Evolutionary conservation across 2,329 filamentous ascomycete species (phyloP).

Genomic region (Fusarium odoratissimum): DNA sequence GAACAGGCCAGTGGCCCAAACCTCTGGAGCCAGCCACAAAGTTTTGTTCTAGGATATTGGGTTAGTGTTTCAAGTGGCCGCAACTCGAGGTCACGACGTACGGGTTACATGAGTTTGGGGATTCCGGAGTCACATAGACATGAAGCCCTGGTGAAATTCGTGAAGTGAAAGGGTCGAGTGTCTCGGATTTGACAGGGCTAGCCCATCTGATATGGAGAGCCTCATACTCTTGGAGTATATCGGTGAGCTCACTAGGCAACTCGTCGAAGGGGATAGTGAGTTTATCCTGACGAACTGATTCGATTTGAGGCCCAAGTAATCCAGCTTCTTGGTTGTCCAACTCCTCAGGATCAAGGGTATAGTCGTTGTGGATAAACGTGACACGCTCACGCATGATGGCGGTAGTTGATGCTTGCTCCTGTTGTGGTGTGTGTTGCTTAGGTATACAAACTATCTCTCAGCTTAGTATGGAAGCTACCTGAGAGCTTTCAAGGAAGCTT

Average conservation of each 20-base stretch:
- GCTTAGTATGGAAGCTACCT: background rate
- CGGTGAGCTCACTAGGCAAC: constrained; percentile 74
- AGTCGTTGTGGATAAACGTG: constrained; percentile 80
- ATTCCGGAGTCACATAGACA: constrained; percentile 75
- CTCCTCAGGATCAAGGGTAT: constrained; percentile 71
- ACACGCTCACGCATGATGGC: constrained; percentile 78
- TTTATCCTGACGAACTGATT: constrained; percentile 81
- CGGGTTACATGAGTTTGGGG: constrained; percentile 30
- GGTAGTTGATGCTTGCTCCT: background rate
- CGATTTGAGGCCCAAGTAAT: constrained; percentile 67
- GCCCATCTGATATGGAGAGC: constrained; percentile 86
- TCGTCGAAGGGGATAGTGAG: constrained; percentile 80
- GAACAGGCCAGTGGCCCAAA: constrained; percentile 70
- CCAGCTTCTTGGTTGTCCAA: constrained; percentile 67
- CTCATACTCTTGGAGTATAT: constrained; percentile 71
- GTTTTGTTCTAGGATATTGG: constrained; percentile 51
- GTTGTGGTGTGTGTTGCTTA: background rate
- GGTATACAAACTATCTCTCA: background rate
- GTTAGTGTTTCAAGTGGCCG: constrained; percentile 1
- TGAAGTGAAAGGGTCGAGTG: constrained; percentile 77
- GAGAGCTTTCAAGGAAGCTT: constrained; percentile 15
- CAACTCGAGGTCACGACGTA: constrained; percentile 36
- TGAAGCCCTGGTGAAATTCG: constrained; percentile 84
- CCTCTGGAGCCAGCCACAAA: constrained; percentile 70
- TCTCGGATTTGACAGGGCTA: constrained; percentile 66